Base-by-base conservation (phyloP, 768 basidiomycete genomes). In the Naganishia onofrii region DNA sequence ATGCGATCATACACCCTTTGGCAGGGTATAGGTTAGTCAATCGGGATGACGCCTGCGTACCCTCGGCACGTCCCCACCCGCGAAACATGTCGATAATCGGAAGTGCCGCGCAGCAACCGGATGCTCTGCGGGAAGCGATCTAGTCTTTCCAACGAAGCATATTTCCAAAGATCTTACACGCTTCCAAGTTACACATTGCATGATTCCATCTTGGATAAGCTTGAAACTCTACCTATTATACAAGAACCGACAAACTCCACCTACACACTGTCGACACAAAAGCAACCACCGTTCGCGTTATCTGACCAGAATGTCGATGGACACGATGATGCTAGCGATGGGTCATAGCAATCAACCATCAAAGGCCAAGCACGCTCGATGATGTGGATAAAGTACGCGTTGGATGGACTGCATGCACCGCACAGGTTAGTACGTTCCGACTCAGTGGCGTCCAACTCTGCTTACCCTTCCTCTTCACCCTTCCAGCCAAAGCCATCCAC, bases 401-500 rank as follows among this genome's bases (percentile, higher is more conserved):
- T 23, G 10, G 32, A 31, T 4, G 60, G 60, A 15, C 60, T 63
- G 26, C 17, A n/a, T n/a, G n/a, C n/a, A n/a, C n/a, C n/a, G n/a
- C n/a, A n/a, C n/a, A n/a, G n/a, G n/a, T n/a, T n/a, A n/a, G n/a
- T n/a, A n/a, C n/a, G n/a, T n/a, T n/a, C n/a, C n/a, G n/a, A n/a
- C n/a, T n/a, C n/a, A n/a, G n/a, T n/a, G n/a, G n/a, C n/a, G n/a
- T n/a, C n/a, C n/a, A 31, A 38, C 12, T 21, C 8, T 23, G 8
- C 57, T 21, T 38, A 63, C 60, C 60, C 60, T 44, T 63, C 60
- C 32, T 44, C 29, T 28, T 63, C 60, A 3, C 36, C 60, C 23
- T 63, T 63, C 60, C 60, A 63, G 38, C 36, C 60, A 26, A 63
- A 63, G 13, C 60, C 60, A 17, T n/a, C 36, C 23, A 63, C 38